Evolutionary conservation across 768 basidiomycete species (phyloP), one percentile per base, ranked within the genome.

Genomic region (Leccinum boreale): DNA sequence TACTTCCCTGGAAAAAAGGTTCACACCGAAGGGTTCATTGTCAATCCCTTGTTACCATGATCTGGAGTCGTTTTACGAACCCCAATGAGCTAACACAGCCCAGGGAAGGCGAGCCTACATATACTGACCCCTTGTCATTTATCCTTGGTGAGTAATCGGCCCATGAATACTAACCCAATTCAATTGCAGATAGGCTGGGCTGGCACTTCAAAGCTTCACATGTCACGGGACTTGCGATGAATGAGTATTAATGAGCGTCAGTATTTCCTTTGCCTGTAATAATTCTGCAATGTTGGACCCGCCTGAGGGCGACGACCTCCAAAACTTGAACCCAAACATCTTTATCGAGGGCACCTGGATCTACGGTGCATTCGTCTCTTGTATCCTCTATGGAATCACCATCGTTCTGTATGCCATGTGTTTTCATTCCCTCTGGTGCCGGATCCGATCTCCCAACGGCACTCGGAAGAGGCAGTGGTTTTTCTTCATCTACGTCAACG

Each of bases 301-400:
- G 39, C 56, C 26, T 1, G 52, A 33, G 28, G 48, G 60, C 12
- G 5, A 57, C 1, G 55, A 63, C 46, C 55, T 24, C 55, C 56
- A 62, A 8, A 50, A 61, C n/a, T n/a, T n/a, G n/a, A n/a, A n/a
- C 1, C 55, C 57, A 4, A 19, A 56, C 14, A 36, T 70, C 53
- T 72, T 56, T 48, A 57, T 33, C 21, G 72, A 72, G 47, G 65
- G 67, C 0, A 64, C 72, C 12, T 72, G 71, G 71, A 33, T 72
- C 6, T 65, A 72, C 6, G 71, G 71, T 11, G 68, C 72, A 7
- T 67, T 72, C 58, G 61, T 67, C 48, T 65, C 70, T 10, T 54
- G 58, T 33, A 35, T 69, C 28, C 57, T 69, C 50, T 72, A 73
- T 51, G 71, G 70, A n/a, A 28, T 73, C 6, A 64, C 65, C 3